Evolutionary conservation across 306 rosid species (phyloP), one percentile per base, ranked within the genome.

Genomic region (Fragaria iinumae): DNA sequence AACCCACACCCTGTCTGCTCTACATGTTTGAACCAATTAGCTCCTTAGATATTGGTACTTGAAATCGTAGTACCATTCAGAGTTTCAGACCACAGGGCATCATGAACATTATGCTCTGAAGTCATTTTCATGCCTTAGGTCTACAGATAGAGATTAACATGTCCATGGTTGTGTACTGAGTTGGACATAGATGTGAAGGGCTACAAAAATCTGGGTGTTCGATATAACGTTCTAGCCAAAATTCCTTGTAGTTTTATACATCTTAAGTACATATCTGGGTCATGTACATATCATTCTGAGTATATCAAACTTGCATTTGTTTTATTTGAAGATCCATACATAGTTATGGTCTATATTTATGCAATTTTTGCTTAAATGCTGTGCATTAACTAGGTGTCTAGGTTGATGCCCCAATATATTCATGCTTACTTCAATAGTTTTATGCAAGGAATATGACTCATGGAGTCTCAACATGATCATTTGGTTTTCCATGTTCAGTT

Each of bases 151-250:
- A 21, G 34, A 50, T 72, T 20, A 55, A 55, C 47, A 64, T n/a
- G 25, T 49, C 11, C 36, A 47, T 18, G 16, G 39, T 3, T 10
- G 52, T 44, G 21, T 5, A 56, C 69, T 29, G 11, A 48, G 34
- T 66, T 56, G 70, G 62, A 29, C 79, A 63, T 43, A 67, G 20
- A 16, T 79, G 21, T 13, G 38, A 27, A 39, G 18, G 56, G 56
- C 56, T 4, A 17, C 56, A 50, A 17, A 50, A 50, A 17, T 55
- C 62, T 4, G 10, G 62, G 62, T n/a, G 5, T 55, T 23, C 13
- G 14, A 20, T 53, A 21, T 43, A 67, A 10, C 4, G 9, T 38
- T 41, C 27, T 67, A n/a, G 17, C 67, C 18, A 11, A 27, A 12
- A 12, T 4, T 27, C 39, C 10, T 13, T 60, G 67, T 60, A 11